Percentiles rank a stretch among this genome's conserved stretches.
These are phyloP conservation scores for Plasmodium chabaudi DNA, from an alignment of 169 alveolate species.

Conservation along the genomic window DNA sequence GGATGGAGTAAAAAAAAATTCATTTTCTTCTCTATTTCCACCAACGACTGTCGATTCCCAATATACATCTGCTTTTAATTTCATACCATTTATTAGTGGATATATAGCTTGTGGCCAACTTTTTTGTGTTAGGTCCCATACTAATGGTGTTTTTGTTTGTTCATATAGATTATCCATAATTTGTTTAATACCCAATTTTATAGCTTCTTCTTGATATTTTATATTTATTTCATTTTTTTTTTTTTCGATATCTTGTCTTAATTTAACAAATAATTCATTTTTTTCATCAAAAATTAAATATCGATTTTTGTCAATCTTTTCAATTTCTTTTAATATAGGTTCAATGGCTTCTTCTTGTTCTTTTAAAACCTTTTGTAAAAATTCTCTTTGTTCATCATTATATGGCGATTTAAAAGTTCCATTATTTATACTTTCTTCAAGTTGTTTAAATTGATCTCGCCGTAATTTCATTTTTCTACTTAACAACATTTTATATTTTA, in stretches of 20 bases:
- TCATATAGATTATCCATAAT: slow-evolving; percentile 63
- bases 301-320: slow-evolving; percentile 73
- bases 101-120: slow-evolving; percentile 78
- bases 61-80: slow-evolving; percentile 77
- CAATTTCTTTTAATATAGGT: slow-evolving; percentile 78
- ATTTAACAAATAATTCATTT: slow-evolving; percentile 78
- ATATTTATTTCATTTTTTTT: slow-evolving; percentile 74
- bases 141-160: slow-evolving; percentile 79
- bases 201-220: slow-evolving; percentile 55
- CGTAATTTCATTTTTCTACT: slow-evolving; percentile 39
- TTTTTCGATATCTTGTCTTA: slow-evolving; percentile 77
- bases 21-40: slow-evolving; percentile 79
- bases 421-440: slow-evolving; percentile 68
- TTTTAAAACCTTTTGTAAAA: slow-evolving; percentile 74
- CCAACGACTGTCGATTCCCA: slow-evolving; percentile 87
- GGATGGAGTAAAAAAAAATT: slow-evolving; percentile 78
- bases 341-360: slow-evolving; percentile 77
- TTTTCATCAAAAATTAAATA: slow-evolving; percentile 79
- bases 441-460: slow-evolving; percentile 45
- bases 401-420: slow-evolving; percentile 80
- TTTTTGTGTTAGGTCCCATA: slow-evolving; percentile 85
- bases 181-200: slow-evolving; percentile 54
- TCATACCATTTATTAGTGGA: slow-evolving; percentile 77
- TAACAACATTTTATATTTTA: slow-evolving; percentile 33
- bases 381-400: slow-evolving; percentile 80